Conservation (phyloP, 1,284 basidiomycete genomes). For the Puccinia brachypodii region DNA sequence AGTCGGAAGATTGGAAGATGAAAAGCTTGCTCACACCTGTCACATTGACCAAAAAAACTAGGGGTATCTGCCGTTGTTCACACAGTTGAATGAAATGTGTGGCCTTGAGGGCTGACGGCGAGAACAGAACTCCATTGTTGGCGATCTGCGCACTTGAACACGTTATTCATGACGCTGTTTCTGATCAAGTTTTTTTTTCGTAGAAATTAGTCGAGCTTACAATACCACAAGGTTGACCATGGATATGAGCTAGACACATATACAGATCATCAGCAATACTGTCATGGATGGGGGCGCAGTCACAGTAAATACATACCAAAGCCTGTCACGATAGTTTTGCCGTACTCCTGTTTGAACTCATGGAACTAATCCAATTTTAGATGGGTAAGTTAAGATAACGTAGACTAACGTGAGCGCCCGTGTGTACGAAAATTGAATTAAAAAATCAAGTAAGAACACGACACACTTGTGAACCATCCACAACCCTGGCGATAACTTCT, state of each 20-base stretch:
- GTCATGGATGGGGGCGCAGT: too few species aligned
- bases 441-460: not conserved
- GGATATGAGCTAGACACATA: constrained; percentile 66
- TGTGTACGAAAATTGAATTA: not conserved
- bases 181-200: not conserved
- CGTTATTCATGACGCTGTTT: not conserved
- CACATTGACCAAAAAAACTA: constrained; percentile 91
- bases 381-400: not conserved
- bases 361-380: constrained; percentile 64
- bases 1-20: not conserved
- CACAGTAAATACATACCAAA: constrained; percentile 59
- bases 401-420: not conserved
- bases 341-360: constrained; percentile 95
- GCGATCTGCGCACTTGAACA: constrained; percentile 62
- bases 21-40: constrained; percentile 59
- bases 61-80: constrained; percentile 82
- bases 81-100: constrained; percentile 94
- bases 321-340: constrained; percentile 78
- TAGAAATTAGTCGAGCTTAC: constrained; percentile 34
- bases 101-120: constrained; percentile 86
- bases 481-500: constrained; percentile 84
- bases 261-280: not conserved
- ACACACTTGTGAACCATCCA: constrained; percentile 71
- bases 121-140: constrained; percentile 92
- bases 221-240: constrained; percentile 65